A percentile compares a stretch with the other conserved stretches of the same genome.
These are phyloP conservation scores for Apiotrichum siamense DNA, from an alignment of 1,284 basidiomycete species.

Conservation along the genomic window DNA sequence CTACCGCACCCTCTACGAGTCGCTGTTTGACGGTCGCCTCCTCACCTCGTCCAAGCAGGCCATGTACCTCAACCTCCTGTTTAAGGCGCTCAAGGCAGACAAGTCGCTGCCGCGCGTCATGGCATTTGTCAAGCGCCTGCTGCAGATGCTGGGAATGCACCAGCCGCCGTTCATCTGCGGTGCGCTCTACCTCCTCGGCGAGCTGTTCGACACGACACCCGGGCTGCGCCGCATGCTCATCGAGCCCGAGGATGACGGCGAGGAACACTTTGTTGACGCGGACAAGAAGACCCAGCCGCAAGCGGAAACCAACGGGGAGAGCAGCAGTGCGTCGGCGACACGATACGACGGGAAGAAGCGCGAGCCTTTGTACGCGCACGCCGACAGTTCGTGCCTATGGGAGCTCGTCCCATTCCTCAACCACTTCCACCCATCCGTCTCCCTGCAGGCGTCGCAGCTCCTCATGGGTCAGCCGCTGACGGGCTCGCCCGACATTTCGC, in stretches of 20 bases:
- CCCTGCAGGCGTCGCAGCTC: conserved; percentile 78
- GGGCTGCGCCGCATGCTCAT: conserved; percentile 65
- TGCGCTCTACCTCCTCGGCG: conserved; percentile 59
- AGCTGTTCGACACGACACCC: conserved; percentile 69
- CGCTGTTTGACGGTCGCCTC: conserved; percentile 76
- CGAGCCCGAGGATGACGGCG: conserved; percentile 49
- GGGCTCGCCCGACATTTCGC: conserved; percentile 77
- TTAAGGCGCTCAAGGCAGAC: conserved; percentile 86
- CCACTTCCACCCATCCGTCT: conserved; percentile 89
- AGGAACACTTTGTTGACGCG: conserved; percentile 52
- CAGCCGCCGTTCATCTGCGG: conserved; percentile 88
- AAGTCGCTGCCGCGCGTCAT: conserved; percentile 58
- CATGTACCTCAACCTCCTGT: conserved; percentile 93
- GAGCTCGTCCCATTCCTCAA: conserved; percentile 75
- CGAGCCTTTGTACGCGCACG: conserved; percentile 82
- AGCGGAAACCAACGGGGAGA: conserved; percentile 11
- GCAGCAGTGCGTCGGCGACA: conserved; percentile 9
- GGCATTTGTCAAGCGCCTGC: conserved; percentile 78
- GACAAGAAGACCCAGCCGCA: conserved; percentile 21
- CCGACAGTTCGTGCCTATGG: conserved; percentile 76
- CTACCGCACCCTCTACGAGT: conserved; percentile 85
- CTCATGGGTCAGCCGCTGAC: conserved; percentile 61
- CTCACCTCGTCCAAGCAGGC: conserved; percentile 85
- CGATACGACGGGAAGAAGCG: conserved; percentile 86
- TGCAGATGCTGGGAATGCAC: conserved; percentile 72